Percentiles rank a stretch among this genome's conserved stretches.
Evolutionary conservation across 2,329 filamentous ascomycete genomes (phyloP).

Genomic region (Fusarium sp.): DNA sequence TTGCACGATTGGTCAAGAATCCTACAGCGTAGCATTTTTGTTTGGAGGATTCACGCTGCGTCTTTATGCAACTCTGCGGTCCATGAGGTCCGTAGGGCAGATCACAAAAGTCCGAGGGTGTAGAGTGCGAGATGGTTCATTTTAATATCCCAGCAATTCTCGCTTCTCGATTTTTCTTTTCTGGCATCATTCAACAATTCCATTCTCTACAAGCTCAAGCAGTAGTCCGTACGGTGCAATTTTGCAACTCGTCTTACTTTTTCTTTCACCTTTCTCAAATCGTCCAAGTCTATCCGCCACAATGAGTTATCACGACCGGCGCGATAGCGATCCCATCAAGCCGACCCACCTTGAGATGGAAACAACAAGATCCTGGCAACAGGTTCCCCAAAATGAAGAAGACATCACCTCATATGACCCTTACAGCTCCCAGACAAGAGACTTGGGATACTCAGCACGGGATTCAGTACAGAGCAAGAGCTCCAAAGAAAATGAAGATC

Average conservation of each 20-base stretch:
- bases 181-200: neutral
- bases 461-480: neutral
- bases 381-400: slow-evolving; percentile 16
- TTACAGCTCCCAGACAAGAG: neutral
- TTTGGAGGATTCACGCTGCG: slow-evolving; percentile 4
- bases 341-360: slow-evolving; percentile 32
- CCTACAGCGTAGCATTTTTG: neutral
- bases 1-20: neutral
- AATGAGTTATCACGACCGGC: slow-evolving; percentile 19
- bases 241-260: neutral
- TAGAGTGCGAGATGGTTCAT: neutral
- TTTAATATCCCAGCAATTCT: slow-evolving; percentile 1
- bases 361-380: slow-evolving; percentile 8
- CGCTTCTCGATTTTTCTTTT: neutral
- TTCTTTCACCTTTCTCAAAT: neutral
- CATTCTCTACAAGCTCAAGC: no score
- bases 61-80: neutral
- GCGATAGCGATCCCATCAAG: slow-evolving; percentile 6
- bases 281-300: neutral
- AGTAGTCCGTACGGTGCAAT: neutral
- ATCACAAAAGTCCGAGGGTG: slow-evolving; percentile 17
- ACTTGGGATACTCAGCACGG: neutral
- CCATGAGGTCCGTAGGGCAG: slow-evolving; percentile 10
- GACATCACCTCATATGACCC: slow-evolving; percentile 21
- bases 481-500: slow-evolving; percentile 12